These are phyloP conservation scores for Geotrichum candidum DNA, from an alignment of 1,139 yeast species.

Conservation along the genomic window DNA sequence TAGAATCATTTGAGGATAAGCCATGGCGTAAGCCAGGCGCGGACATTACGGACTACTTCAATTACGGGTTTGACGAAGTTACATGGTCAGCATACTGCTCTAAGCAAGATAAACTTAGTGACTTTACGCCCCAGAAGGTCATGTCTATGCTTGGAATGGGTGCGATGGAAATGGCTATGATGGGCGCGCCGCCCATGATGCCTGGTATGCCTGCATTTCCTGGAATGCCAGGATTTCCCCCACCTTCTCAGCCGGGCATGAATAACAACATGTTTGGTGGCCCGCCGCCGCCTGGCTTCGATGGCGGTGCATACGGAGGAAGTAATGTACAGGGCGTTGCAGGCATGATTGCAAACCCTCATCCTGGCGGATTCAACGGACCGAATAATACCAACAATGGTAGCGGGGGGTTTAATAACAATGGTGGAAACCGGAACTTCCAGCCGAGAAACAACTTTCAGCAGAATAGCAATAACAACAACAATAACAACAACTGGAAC, in stretches of 20 bases:
- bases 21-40: conserved; percentile 99
- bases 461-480: conserved; percentile 1
- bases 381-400: neutral
- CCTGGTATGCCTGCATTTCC: conserved; percentile 34
- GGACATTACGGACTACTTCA: conserved; percentile 87
- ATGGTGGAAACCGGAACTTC: conserved; percentile 1
- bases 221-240: conserved; percentile 29
- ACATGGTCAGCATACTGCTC: conserved; percentile 93
- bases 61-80: conserved; percentile 92
- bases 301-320: conserved; percentile 16
- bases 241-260: conserved; percentile 26
- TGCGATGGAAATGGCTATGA: conserved; percentile 25
- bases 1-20: conserved; percentile 80
- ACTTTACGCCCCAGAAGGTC: conserved; percentile 55
- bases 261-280: conserved; percentile 16
- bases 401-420: conserved; percentile 1
- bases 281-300: conserved; percentile 16
- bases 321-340: conserved; percentile 15
- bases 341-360: conserved; percentile 11
- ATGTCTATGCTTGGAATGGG: conserved; percentile 30
- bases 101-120: conserved; percentile 78
- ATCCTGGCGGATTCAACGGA: conserved; percentile 8
- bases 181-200: conserved; percentile 11
- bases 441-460: conserved; percentile 11
- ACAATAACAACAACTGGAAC: conserved; percentile 1